phyloP scores from a whole-genome alignment of 257 asterid genomes.

The Jacaranda copaia region DNA sequence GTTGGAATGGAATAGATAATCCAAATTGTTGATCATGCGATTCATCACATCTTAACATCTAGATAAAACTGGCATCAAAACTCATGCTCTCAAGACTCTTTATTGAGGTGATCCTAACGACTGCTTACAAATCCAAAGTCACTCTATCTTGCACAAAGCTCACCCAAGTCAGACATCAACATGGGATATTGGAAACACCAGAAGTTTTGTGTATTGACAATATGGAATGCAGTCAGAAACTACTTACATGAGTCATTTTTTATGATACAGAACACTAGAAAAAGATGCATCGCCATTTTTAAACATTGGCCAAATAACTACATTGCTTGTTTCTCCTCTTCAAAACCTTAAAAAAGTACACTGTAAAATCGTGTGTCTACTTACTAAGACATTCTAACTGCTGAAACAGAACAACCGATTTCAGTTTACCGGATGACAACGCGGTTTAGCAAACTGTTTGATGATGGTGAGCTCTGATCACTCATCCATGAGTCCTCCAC shows the following conservation, averaged over 20 bases:
- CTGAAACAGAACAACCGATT: not conserved
- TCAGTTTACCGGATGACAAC: constrained; percentile 34
- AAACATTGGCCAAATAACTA: constrained; percentile 9
- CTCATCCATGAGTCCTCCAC: constrained; percentile 63
- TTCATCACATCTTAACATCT: too few species aligned
- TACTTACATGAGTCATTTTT: not conserved
- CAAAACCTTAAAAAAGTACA: not conserved
- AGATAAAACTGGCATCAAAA: too few species aligned
- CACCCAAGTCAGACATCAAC: too few species aligned
- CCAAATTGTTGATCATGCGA: too few species aligned
- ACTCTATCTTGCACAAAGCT: too few species aligned
- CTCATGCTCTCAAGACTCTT: too few species aligned
- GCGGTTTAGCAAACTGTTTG: constrained; percentile 63
- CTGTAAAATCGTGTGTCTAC: constrained; percentile 4
- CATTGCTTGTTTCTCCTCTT: not conserved
- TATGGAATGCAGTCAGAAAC: not conserved
- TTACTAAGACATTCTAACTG: not conserved
- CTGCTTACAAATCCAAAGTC: too few species aligned
- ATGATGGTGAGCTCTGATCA: constrained; percentile 73
- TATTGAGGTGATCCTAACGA: too few species aligned
- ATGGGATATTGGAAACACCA: too few species aligned
- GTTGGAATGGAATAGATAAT: too few species aligned
- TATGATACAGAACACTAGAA: not conserved
- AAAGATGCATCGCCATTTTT: not conserved
- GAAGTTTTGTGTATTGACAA: not conserved